Base-by-base conservation (phyloP, 2,329 filamentous ascomycete species). In the Didymella exigua region DNA sequence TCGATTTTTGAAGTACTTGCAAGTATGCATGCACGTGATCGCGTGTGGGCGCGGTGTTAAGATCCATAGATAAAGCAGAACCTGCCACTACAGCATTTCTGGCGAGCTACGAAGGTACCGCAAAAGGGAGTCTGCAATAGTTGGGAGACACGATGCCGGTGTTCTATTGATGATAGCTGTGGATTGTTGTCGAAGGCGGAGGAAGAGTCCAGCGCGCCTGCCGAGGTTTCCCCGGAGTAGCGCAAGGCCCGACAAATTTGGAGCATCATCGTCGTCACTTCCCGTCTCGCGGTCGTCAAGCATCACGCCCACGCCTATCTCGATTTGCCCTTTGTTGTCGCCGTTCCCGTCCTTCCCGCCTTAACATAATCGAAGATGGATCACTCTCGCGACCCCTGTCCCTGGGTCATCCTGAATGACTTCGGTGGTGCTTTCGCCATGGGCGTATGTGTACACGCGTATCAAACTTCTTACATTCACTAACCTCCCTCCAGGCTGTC, bases 341-440 rank as follows among this genome's bases (percentile, higher is more conserved):
- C 42, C 42, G 29, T 18, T n/a, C n/a, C 41, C 34, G 46, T 50
- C 30, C n/a, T 16, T 27, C 16, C 16, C 34, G 34, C 30, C 23
- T 26, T 14, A 46, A 7, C 26, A 37, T 23, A 49, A 21, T 23
- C 2, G 57, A 72, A 36, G 50, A 95, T 96, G 89, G 93, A 99
- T 86, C 95, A 98, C 83, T 89, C 90, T 62, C 86, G 95, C 81
- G 95, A 98, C 79, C 95, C 95, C 60, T 98, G 95, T 79, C 95
- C 95, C 52, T 98, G 89, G 88, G 93, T 98, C 72, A 90, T 95
- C 63, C 84, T 98, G 66, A 96, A 93, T 79, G 95, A 99, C 81
- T 98, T 98, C 75, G 95, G 95, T 61, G 95, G 95, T 79, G 95
- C 93, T 54, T 97, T 98, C 72, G 88, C 86, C 74, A 98, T 97